A percentile compares a stretch with the other conserved stretches of the same genome.
Evolutionary conservation across 768 basidiomycete genomes (phyloP).

Genomic region (Mycena indigotica): DNA sequence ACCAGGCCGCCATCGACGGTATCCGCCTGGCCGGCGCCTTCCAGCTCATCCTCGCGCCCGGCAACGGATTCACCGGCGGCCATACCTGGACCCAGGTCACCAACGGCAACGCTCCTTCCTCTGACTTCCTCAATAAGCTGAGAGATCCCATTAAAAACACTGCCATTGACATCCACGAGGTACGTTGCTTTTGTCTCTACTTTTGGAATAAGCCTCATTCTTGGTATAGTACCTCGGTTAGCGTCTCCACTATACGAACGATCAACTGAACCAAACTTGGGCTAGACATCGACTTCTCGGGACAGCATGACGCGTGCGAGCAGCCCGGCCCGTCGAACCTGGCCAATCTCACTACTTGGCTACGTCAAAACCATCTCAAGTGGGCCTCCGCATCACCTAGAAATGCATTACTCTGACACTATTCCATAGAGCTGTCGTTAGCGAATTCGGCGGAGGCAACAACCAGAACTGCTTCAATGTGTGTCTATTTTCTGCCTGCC

Average conservation of each 20-base stretch:
- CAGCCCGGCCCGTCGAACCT: constrained; percentile 48
- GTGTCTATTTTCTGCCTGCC: background rate
- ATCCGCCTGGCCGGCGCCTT: constrained; percentile 42
- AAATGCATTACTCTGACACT: background rate
- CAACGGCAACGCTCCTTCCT: constrained; percentile 38
- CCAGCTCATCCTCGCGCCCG: constrained; percentile 49
- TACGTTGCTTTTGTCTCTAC: constrained; percentile 10
- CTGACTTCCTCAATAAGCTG: constrained; percentile 44
- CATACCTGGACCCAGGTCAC: constrained; percentile 45
- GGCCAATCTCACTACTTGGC: constrained; percentile 43
- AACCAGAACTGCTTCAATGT: constrained; percentile 46
- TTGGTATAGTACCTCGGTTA: constrained; percentile 17
- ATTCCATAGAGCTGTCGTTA: constrained; percentile 41
- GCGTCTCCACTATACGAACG: background rate
- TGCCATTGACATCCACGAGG: constrained; percentile 52
- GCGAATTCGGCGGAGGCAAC: constrained; percentile 49
- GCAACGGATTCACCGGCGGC: constrained; percentile 50
- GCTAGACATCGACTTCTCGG: constrained; percentile 46
- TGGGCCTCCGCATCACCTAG: constrained; percentile 12
- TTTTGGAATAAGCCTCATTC: background rate
- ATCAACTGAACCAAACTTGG: background rate
- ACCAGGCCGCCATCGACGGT: constrained; percentile 48
- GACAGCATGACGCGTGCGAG: constrained; percentile 42
- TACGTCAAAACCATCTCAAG: constrained; percentile 46
- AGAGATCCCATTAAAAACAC: constrained; percentile 43